Evolutionary conservation across 78 protist species (phyloP), one percentile per base, ranked within the genome.

Genomic region (Cavenderia fasciculata): DNA sequence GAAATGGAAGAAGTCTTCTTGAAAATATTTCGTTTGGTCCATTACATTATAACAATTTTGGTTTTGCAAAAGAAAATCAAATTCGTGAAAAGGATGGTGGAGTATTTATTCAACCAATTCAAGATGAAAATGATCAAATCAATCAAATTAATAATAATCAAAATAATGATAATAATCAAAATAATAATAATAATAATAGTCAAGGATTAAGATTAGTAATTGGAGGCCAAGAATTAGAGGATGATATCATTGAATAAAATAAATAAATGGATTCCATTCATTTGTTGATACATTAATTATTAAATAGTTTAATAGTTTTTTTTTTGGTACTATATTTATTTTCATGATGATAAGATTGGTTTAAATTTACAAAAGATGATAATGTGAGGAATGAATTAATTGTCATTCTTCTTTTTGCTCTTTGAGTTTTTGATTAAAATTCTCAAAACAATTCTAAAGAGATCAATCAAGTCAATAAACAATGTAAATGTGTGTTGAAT

Each of bases 211-310:
- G 72, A 19, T 38, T 63, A 40, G 11, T 68, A 12, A 56, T 56
- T 68, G 90, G 90, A 31, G 68, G 56, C 36, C 65, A 82, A 56
- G 90, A 82, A 82, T 69, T 82, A 40, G 36, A 41, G 25, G 90
- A 82, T 56, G 90, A 82, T 43, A 82, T 82, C 41, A 49, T 31
- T 8, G 90, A 82, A 12, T 62, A 66, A 52, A 12, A 19, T 19
- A 56, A 56, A 10, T 6, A 11, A 44, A 44, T 11, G 49, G n/a
- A n/a, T n/a, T n/a, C n/a, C n/a, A n/a, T n/a, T n/a, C n/a, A n/a
- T n/a, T n/a, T n/a, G n/a, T n/a, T n/a, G n/a, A n/a, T n/a, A n/a
- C n/a, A n/a, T n/a, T n/a, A n/a, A n/a, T n/a, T n/a, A n/a, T n/a
- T n/a, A n/a, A n/a, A n/a, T n/a, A n/a, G n/a, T n/a, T n/a, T n/a